Conservation (phyloP, 73 alveolate species). For the Breviolum minutum region DNA sequence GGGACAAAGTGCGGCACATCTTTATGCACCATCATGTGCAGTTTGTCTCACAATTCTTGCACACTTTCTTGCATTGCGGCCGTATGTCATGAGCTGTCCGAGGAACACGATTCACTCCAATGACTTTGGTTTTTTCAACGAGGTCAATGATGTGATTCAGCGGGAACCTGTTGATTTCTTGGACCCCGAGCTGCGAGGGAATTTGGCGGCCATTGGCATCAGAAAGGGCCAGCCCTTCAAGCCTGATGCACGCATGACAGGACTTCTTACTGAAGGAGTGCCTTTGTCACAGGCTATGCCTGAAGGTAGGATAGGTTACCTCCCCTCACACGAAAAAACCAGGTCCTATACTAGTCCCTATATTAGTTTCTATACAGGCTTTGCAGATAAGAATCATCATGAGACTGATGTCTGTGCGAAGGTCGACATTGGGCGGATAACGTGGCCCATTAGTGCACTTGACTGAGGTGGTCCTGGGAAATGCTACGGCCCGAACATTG, state of each 20-base stretch:
- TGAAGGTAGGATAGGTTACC: too few relatives aligned
- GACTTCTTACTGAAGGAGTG: constrained; percentile 21
- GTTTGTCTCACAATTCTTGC: too few relatives aligned
- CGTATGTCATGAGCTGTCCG: neutral
- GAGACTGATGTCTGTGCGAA: too few relatives aligned
- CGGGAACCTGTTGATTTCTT: constrained; percentile 56
- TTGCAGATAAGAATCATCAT: neutral
- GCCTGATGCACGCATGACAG: constrained; percentile 44
- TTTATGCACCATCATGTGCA: too few relatives aligned
- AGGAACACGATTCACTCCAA: constrained; percentile 85
- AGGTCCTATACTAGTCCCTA: too few relatives aligned
- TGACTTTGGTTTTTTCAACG: constrained; percentile 42
- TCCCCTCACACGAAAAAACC: too few relatives aligned
- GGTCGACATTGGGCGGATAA: too few relatives aligned
- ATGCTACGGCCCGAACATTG: constrained; percentile 52
- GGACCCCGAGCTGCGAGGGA: constrained; percentile 82
- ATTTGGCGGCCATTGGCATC: constrained; percentile 77
- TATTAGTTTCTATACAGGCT: too few relatives aligned
- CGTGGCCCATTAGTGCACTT: too few relatives aligned
- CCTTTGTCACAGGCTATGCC: neutral
- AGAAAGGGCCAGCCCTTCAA: constrained; percentile 44
- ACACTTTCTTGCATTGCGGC: too few relatives aligned
- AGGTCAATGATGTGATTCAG: constrained; percentile 67
- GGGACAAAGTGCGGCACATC: too few relatives aligned
- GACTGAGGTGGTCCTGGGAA: neutral